Evolutionary conservation across 371 early-diverging fungal genomes (phyloP).

Genomic region (Rhizopus microsporus): DNA sequence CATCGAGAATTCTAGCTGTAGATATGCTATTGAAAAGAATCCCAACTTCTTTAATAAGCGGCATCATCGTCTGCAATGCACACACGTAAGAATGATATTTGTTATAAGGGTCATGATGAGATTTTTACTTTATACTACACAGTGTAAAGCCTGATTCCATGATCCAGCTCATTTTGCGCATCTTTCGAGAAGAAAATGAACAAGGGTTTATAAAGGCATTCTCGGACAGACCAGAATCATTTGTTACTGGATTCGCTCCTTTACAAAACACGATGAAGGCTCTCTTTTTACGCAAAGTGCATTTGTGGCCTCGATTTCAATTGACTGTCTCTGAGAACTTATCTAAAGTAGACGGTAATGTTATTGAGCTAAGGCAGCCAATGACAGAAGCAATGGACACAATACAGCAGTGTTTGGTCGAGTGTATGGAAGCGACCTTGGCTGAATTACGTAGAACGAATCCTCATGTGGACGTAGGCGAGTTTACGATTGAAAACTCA

Average conservation of each 20-base stretch:
- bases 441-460: slow-evolving; percentile 75
- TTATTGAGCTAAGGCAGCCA: slow-evolving; percentile 82
- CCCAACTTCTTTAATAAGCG: slow-evolving; percentile 78
- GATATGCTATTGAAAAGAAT: slow-evolving; percentile 88
- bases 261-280: slow-evolving; percentile 83
- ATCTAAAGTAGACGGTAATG: slow-evolving; percentile 54
- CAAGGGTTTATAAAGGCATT: slow-evolving; percentile 94
- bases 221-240: slow-evolving; percentile 83
- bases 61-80: slow-evolving; percentile 88
- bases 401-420: slow-evolving; percentile 84
- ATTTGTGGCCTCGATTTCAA: slow-evolving; percentile 93
- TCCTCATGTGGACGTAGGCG: slow-evolving; percentile 74
- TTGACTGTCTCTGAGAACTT: slow-evolving; percentile 65
- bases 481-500: slow-evolving; percentile 84
- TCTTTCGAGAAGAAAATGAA: slow-evolving; percentile 80
- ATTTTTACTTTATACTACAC: background rate
- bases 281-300: slow-evolving; percentile 78
- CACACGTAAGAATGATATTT: slow-evolving; percentile 31
- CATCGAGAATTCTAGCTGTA: slow-evolving; percentile 91
- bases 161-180: slow-evolving; percentile 86
- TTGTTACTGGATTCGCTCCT: slow-evolving; percentile 78
- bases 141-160: slow-evolving; percentile 79
- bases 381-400: slow-evolving; percentile 79
- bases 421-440: slow-evolving; percentile 83
- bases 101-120: background rate